Base-by-base conservation (phyloP, 2,329 filamentous ascomycete species). In the Alternaria novae-zelandiae region DNA sequence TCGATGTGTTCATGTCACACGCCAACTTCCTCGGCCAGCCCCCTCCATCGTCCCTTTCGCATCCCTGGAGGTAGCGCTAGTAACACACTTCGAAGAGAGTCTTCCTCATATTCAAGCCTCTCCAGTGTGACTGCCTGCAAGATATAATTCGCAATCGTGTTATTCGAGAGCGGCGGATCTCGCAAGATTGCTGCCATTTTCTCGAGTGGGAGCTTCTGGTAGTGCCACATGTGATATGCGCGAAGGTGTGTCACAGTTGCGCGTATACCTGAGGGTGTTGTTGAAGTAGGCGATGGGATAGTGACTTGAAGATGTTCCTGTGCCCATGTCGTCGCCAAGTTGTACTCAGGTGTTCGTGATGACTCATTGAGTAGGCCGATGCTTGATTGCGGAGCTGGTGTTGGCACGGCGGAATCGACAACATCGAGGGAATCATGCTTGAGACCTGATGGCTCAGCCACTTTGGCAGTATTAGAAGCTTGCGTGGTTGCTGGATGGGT, bases 221-320 rank as follows among this genome's bases (percentile, higher is more conserved):
- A 60, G 32, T 75, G 63, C 78, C 78, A 80, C 36, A 80, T 58
- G 44, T 78, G 69, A 59, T 79, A 80, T 9, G 75, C 74, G 12
- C 76, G 76, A 13, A 80, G 71, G 54, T 72, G 74, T 3, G 73
- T 61, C 3, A 74, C 30, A 6, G 76, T 78, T 28, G 76, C 76
- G 21, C 73, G 75, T 41, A 77, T 74, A 17, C 71, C 69, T 10
- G 74, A 65, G 12, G 66, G 70, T 9, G 51, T 17, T 9, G 28
- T 59, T 4, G 70, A 66, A 15, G 51, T 45, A 15, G 71, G 64
- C 1, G 65, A 67, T n/a, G 77, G 77, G 43, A 79, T 74, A 9
- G 75, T 75, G 23, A 62, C 64, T 23, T 47, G n/a, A 26, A 78
- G 70, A 61, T 78, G 75, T 12, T 63, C 43, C 12, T 69, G 68